phyloP scores from a whole-genome alignment of 2,329 filamentous ascomycete genomes.

The Xylaria sp. region DNA sequence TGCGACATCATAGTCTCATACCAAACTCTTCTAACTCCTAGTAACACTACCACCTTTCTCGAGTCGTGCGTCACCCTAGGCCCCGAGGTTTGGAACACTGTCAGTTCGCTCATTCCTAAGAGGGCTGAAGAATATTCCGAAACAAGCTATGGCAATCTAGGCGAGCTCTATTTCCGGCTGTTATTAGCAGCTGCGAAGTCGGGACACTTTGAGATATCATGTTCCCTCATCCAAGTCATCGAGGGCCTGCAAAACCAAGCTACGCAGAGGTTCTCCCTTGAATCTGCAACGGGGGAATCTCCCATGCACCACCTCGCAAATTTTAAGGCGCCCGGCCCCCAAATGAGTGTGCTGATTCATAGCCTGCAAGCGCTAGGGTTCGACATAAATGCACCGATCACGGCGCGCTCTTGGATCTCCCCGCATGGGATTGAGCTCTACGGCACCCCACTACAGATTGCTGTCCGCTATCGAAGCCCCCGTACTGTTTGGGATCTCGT shows the following conservation, averaged over 20 bases:
- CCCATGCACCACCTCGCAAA: constrained; percentile 4
- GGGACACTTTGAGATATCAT: background rate
- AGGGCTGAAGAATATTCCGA: background rate
- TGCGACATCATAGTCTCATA: background rate
- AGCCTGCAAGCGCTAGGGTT: background rate
- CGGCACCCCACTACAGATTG: constrained; percentile 1
- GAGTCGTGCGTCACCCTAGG: background rate
- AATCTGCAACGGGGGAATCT: background rate
- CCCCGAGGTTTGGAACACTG: background rate
- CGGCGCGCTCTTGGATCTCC: background rate
- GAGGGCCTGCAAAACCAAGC: background rate
- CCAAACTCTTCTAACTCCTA: constrained; percentile 2
- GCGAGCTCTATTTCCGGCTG: background rate
- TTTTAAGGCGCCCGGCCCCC: background rate
- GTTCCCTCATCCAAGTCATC: background rate
- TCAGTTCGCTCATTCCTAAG: background rate
- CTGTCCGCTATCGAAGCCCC: background rate
- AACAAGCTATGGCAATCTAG: constrained; percentile 5
- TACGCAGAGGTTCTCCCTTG: background rate
- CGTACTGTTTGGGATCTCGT: background rate
- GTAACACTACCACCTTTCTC: background rate
- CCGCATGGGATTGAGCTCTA: constrained; percentile 2
- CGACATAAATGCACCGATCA: constrained; percentile 3
- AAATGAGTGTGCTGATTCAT: background rate
- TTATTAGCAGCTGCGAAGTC: constrained; percentile 1